Evolutionary conservation across 2,329 filamentous ascomycete genomes (phyloP).

Genomic region (Ceratocystis eucalypticola): DNA sequence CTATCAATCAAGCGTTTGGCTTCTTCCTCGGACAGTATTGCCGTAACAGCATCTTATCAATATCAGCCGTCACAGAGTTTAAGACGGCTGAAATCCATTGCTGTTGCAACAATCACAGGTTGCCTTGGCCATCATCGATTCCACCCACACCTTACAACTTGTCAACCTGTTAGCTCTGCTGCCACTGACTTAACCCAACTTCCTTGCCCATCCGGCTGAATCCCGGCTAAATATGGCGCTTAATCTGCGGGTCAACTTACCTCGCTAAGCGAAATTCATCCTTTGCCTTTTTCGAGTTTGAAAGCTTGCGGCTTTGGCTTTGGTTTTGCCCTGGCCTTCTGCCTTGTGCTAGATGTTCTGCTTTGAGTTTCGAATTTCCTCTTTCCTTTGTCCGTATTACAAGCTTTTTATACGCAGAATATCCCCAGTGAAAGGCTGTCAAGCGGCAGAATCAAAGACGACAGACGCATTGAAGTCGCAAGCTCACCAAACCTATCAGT

Average conservation of each 20-base stretch:
- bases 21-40: neutral
- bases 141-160: neutral
- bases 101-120: neutral
- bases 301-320: slow-evolving; percentile 4
- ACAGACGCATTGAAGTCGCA: neutral
- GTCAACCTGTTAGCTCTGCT: neutral
- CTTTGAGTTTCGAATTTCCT: neutral
- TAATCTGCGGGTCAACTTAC: neutral
- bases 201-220: neutral
- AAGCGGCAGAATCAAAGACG: neutral
- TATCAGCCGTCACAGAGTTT: neutral
- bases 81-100: neutral
- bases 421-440: neutral
- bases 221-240: neutral
- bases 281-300: neutral
- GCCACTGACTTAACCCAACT: neutral
- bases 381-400: neutral
- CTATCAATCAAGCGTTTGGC: neutral
- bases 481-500: neutral
- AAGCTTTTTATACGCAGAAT: neutral
- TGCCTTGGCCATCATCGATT: neutral
- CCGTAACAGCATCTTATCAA: neutral
- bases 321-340: neutral
- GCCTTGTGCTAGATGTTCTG: neutral
- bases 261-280: neutral